Conservation (phyloP, 2,329 filamentous ascomycete species). For the Gremmenia infestans region DNA sequence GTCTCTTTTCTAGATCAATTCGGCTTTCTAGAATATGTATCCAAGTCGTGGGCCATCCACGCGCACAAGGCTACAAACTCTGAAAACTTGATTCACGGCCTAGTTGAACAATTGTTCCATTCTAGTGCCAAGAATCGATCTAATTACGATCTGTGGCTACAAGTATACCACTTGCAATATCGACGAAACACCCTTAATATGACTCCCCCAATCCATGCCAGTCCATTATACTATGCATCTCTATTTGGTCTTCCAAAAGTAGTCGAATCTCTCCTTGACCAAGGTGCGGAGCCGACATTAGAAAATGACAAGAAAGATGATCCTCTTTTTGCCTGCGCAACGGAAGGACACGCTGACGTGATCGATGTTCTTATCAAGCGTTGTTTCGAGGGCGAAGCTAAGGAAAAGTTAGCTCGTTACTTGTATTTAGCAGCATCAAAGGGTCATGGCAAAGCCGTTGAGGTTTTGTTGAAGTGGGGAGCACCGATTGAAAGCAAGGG, state of each 20-base stretch:
- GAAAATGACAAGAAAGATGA: slow-evolving; percentile 15
- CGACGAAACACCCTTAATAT: not conserved
- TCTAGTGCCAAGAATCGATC: not conserved
- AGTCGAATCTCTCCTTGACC: slow-evolving; percentile 19
- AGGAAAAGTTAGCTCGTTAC: not conserved
- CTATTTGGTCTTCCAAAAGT: slow-evolving; percentile 12
- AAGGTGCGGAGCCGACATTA: slow-evolving; percentile 17
- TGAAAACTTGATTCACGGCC: slow-evolving; percentile 1
- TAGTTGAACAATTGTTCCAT: slow-evolving; percentile 3
- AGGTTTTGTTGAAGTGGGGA: not conserved
- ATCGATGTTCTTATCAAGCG: not conserved
- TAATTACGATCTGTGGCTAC: slow-evolving; percentile 6
- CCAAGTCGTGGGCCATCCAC: slow-evolving; percentile 4
- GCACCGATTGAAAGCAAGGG: not conserved
- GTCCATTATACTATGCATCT: slow-evolving; percentile 18
- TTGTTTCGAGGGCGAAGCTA: not conserved
- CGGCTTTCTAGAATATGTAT: slow-evolving; percentile 1
- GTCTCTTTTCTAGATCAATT: not conserved
- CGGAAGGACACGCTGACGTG: slow-evolving; percentile 1
- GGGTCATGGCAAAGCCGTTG: slow-evolving; percentile 33
- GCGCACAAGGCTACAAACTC: not conserved
- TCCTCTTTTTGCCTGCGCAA: slow-evolving; percentile 9
- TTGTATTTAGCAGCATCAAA: slow-evolving; percentile 4
- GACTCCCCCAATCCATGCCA: not conserved
- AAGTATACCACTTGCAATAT: slow-evolving; percentile 1